phyloP scores from a whole-genome alignment of 2,329 filamentous ascomycete species.

The Colletotrichum endophyticum region DNA sequence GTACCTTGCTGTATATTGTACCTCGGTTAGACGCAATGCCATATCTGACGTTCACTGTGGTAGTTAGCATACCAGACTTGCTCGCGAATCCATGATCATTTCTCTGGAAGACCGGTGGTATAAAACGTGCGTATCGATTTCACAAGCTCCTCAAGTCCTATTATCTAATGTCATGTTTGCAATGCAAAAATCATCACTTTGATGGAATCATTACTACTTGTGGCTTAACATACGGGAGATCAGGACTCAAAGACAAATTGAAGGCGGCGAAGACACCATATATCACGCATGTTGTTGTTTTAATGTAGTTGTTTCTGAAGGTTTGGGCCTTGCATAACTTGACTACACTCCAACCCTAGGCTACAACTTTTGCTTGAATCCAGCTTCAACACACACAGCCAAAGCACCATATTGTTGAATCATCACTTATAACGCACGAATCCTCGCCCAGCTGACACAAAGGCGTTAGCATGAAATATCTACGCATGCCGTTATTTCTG shows the following conservation, averaged over 20 bases:
- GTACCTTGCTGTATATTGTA: no score
- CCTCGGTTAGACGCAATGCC: background rate
- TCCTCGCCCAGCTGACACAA: background rate
- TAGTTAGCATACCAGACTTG: background rate
- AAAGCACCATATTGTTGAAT: background rate
- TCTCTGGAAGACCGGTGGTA: background rate
- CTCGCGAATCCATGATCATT: background rate
- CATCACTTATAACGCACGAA: background rate
- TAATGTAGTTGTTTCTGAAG: background rate
- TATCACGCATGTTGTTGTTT: background rate
- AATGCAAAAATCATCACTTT: background rate
- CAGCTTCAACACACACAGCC: background rate
- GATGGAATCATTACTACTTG: background rate
- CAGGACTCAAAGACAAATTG: background rate
- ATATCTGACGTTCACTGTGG: background rate
- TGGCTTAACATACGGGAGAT: rapidly evolving
- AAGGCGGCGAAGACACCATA: background rate
- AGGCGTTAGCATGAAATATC: background rate
- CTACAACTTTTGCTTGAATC: background rate
- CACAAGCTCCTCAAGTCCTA: background rate
- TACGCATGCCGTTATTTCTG: background rate
- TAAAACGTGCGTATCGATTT: background rate
- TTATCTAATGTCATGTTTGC: background rate
- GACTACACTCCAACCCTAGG: background rate
- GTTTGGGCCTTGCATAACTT: background rate